Base-by-base conservation (phyloP, 805 yeast genomes). In the Metschnikowia drakensbergensis region DNA sequence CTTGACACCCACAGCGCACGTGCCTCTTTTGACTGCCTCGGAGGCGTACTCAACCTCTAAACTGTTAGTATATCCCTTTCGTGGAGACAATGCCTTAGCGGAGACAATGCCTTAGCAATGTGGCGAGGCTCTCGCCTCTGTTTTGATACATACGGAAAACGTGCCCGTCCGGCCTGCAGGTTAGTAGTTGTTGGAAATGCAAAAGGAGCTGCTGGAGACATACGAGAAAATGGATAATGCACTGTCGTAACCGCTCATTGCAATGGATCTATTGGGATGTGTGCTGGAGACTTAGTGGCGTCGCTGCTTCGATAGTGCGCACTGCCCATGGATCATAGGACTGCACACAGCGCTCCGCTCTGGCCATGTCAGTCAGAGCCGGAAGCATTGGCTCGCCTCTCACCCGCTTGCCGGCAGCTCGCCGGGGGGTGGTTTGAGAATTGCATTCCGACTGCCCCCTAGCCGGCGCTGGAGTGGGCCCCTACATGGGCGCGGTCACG, bases 161-260 rank as follows among this genome's bases (percentile, higher is more conserved):
- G 67, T 92, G 97, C 52, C 99, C 99, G 73, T 92, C 99, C 57
- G 99, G 99, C 69, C 94, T 86, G 58, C 6, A n/a, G 25, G 51
- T 64, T 64, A 62, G 79, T 75, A 63, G 66, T 11, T 17, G 25
- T 22, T 22, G 5, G 11, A 5, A 8, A 25, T 8, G 25, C 2
- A 17, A 1, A 10, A 7, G n/a, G 6, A 6, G 3, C 4, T n/a
- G 22, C n/a, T 23, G 6, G n/a, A 25, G 17, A 82, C 91, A 59
- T 81, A 86, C 85, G 96, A 89, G 75, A 92, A 92, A 68, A 92
- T 95, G 54, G 97, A 91, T 61, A 92, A 80, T 49, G 99, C 99
- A 80, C 98, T 83, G 71, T 92, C 99, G 96, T 92, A 92, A 54
- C 99, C 98, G 79, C 97, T 88, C 99, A 92, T 92, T 34, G 42